Conservation (phyloP, 108 stramenopile species). For the Ochromonas danica region DNA sequence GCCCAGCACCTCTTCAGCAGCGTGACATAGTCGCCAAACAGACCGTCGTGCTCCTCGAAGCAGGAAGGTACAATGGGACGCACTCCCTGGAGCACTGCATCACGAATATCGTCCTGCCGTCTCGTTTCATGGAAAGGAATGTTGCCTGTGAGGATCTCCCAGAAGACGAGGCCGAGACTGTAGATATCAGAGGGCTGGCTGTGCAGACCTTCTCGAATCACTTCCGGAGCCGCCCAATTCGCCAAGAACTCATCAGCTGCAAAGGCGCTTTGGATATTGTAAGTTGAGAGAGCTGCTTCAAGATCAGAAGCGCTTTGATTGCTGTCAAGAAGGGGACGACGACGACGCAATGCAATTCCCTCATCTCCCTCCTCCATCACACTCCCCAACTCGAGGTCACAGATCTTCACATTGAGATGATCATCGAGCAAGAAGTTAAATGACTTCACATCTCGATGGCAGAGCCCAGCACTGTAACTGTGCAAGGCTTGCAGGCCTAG, state of each 20-base stretch:
- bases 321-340: too few species aligned
- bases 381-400: constrained; percentile 24
- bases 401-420: constrained; percentile 22
- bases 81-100: neutral
- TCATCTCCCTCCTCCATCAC: neutral
- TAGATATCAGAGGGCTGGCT: constrained; percentile 19
- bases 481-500: constrained; percentile 10
- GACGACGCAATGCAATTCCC: too few species aligned
- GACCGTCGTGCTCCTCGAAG: neutral
- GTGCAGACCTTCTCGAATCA: neutral
- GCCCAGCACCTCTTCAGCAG: neutral
- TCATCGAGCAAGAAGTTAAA: constrained; percentile 31
- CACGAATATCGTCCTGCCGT: constrained; percentile 25
- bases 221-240: constrained; percentile 28
- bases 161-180: constrained; percentile 11
- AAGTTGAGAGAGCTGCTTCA: neutral
- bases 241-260: constrained; percentile 25
- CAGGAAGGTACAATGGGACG: neutral
- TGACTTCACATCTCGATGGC: constrained; percentile 35
- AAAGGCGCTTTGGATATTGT: neutral
- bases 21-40: neutral
- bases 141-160: constrained; percentile 18
- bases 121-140: neutral
- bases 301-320: too few species aligned
- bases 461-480: neutral